Evolutionary conservation across 176 grass and related monocot species (phyloP).

Genomic region (Tillandsia leiboldiana): DNA sequence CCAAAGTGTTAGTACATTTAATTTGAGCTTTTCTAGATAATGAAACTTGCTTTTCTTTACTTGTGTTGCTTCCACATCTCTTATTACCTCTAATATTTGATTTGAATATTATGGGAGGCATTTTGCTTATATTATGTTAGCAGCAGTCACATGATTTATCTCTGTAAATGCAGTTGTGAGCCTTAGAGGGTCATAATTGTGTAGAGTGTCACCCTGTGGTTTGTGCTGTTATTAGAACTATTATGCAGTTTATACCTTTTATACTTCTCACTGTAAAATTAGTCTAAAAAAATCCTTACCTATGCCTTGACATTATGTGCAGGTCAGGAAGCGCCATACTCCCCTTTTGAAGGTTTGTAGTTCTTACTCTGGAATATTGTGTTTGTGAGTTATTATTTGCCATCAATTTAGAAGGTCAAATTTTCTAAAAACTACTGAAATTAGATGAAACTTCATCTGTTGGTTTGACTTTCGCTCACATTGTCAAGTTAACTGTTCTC

Average conservation of each 20-base stretch:
- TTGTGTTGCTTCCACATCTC: too few relatives aligned
- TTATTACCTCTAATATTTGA: too few relatives aligned
- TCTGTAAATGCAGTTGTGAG: not conserved
- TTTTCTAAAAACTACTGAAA: too few relatives aligned
- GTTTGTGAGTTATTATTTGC: not conserved
- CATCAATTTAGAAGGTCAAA: not conserved
- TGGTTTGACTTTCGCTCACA: too few relatives aligned
- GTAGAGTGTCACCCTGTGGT: not conserved
- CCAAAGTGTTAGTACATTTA: too few relatives aligned
- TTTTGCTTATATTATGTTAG: not conserved
- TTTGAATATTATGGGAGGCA: not conserved
- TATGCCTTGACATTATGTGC: constrained; percentile 16
- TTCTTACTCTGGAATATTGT: not conserved
- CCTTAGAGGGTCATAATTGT: not conserved
- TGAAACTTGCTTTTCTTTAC: too few relatives aligned
- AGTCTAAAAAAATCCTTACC: constrained; percentile 11
- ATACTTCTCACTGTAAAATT: not conserved
- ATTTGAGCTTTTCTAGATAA: too few relatives aligned
- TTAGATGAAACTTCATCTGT: too few relatives aligned
- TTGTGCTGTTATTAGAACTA: not conserved
- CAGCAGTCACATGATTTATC: not conserved
- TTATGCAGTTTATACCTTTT: not conserved
- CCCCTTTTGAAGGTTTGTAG: constrained; percentile 84
- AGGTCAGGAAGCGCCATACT: constrained; percentile 67
- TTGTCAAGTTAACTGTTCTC: too few relatives aligned